Base-by-base conservation (phyloP, 768 basidiomycete species). In the Galerina marginata region DNA sequence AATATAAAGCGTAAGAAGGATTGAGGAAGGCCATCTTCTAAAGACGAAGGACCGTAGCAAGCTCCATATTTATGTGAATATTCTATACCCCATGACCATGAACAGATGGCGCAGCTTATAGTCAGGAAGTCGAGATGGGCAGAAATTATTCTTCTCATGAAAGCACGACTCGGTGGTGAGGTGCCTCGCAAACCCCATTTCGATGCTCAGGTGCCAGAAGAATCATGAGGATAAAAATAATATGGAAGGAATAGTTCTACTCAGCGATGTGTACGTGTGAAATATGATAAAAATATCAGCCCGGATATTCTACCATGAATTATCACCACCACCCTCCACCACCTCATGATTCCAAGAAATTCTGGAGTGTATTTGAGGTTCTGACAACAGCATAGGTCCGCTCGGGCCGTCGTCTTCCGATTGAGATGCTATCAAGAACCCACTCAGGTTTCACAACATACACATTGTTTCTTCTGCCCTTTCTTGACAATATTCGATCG, bases 371-470 rank as follows among this genome's bases (percentile, higher is more conserved):
- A 83, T 61, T 77, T 2, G 69, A 69, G 61, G 78, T 67, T 64
- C 75, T 79, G 55, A 84, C 69, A 16, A 86, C 78, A 6, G 78
- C 59, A 65, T 92, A 95, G 16, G 74, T 72, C 58, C 82, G 76
- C 72, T 95, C 93, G 38, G 81, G 75, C 59, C 84, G 75, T 65
- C 85, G 77, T 69, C 81, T 88, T 23, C 88, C 89, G 14, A 78
- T 77, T 15, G 71, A 70, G 63, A 92, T 79, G 65, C 90, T 90
- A 63, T 92, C 91, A 10, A 77, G 75, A 6, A 92, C 81, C 91
- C 90, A 93, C 69, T 89, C 87, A 9, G 91, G 91, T 58, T 80
- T 86, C 36, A 94, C 90, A 56, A 94, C 82, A 56, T 89, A 81
- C 6, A 79, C 76, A 38, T 79, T 79, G 58, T 71, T 80, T 62